These are phyloP conservation scores for Chlorociboria aeruginascens DNA, from an alignment of 495 filamentous ascomycete genomes.

Conservation along the genomic window DNA sequence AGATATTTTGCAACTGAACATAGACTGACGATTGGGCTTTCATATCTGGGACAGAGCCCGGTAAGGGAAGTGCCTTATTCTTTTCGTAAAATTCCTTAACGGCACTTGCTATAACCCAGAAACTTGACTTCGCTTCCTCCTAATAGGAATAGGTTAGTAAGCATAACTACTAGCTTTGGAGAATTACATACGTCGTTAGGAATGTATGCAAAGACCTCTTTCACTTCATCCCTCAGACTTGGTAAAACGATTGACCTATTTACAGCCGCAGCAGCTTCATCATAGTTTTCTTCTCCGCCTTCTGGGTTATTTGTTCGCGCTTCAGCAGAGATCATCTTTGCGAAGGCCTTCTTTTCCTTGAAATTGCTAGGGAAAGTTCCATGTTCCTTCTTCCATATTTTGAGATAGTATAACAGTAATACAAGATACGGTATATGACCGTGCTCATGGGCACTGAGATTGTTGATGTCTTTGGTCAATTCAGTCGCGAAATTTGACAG, in stretches of 20 bases:
- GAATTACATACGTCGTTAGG: conserved; percentile 28
- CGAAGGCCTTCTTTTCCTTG: conserved; percentile 79
- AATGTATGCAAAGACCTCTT: conserved; percentile 64
- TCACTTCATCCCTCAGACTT: conserved; percentile 52
- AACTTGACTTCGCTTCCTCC: conserved; percentile 37
- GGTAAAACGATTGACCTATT: conserved; percentile 66
- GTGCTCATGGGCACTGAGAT: conserved; percentile 67
- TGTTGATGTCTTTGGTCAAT: conserved; percentile 53
- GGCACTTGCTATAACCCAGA: conserved; percentile 87
- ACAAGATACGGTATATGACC: conserved; percentile 87
- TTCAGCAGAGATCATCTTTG: conserved; percentile 49
- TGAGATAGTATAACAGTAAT: conserved; percentile 75
- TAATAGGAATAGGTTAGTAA: conserved; percentile 5
- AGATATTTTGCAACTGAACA: conserved; percentile 82
- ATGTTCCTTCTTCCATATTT: conserved; percentile 68
- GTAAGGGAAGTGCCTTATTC: conserved; percentile 65
- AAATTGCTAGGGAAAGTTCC: conserved; percentile 57
- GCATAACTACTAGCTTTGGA: neutral
- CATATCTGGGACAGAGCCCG: conserved; percentile 91
- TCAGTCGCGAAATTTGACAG: conserved; percentile 50
- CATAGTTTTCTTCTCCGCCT: conserved; percentile 93
- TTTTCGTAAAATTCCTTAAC: conserved; percentile 60
- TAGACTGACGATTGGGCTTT: conserved; percentile 92
- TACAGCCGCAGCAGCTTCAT: conserved; percentile 81
- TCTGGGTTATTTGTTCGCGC: conserved; percentile 66